These are phyloP conservation scores for Boletus rubroflammeus DNA, from an alignment of 768 basidiomycete genomes.

Conservation along the genomic window DNA sequence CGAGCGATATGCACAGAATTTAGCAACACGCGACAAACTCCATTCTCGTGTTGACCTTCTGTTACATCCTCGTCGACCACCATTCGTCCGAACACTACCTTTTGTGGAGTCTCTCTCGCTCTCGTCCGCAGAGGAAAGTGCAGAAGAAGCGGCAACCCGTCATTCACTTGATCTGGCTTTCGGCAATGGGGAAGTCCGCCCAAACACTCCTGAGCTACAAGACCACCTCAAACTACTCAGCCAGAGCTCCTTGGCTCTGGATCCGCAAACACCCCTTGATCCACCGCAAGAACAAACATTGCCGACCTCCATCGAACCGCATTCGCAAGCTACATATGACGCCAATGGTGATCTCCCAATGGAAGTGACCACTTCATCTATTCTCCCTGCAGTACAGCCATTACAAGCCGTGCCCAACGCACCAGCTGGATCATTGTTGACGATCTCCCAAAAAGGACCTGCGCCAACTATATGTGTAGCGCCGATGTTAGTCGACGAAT, in stretches of 20 bases:
- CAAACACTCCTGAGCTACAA: background rate
- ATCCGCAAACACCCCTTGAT: background rate
- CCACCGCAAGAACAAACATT: background rate
- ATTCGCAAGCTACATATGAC: conserved; percentile 1
- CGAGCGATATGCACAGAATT: conserved; percentile 13
- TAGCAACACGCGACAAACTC: conserved; percentile 12
- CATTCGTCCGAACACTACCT: conserved; percentile 65
- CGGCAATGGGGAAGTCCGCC: background rate
- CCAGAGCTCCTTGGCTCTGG: background rate
- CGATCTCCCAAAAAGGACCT: conserved; percentile 5
- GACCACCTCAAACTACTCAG: background rate
- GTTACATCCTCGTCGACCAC: conserved; percentile 78
- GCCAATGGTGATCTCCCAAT: background rate
- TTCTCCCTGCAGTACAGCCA: background rate
- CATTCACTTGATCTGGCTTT: conserved; percentile 37
- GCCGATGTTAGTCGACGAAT: conserved; percentile 31
- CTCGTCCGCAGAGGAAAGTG: conserved; percentile 58
- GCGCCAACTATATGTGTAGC: background rate
- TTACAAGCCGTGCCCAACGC: background rate
- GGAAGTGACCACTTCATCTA: background rate
- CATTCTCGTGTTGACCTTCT: conserved; percentile 53
- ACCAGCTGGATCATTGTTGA: background rate
- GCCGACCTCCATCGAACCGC: background rate
- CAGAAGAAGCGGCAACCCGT: conserved; percentile 54
- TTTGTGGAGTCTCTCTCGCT: conserved; percentile 58